Evolutionary conservation across 768 basidiomycete genomes (phyloP), one percentile per base, ranked within the genome.

Genomic region (Rhizopogon vinicolor): DNA sequence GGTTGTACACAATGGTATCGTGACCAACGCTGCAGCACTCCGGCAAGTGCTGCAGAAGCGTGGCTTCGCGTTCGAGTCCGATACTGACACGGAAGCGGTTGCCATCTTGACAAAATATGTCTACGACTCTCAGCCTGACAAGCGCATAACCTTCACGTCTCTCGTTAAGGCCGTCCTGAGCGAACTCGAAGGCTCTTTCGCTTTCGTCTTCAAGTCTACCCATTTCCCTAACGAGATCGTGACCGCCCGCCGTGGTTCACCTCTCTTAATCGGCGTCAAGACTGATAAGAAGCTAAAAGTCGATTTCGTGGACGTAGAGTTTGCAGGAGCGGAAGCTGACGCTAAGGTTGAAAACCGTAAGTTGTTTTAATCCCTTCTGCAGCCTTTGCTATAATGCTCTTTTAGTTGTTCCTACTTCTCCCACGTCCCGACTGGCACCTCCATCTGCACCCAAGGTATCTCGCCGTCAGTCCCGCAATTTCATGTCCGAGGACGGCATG

Each of bases 201-300:
- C 97, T 16, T 96, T 99, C 73, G 94, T 98, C 62, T 98, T 99
- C 89, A 98, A 97, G 77, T 97, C 94, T 5, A 72, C 71, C 35
- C 94, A 98, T 76, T 99, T 85, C 80, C 97, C 97, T 42, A 91
- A 96, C 62, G 91, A 98, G 71, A 84, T 95, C 60, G 95, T 98
- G 59, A 91, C 91, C 50, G 93, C 95, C 55, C 93, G 95, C 63
- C 91, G 97, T 65, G 97, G 97, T 63, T 98, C 96, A 13, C 97
- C 97, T 29, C 84, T 99, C 31, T 75, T 98, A 55, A 85, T 99
- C 66, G 97, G 97, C 76, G 96, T 99, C 68, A 98, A 98, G 86
- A 98, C 97, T 16, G 96, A 99, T 70, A 95, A 97, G 82, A 98
- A 98, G 74, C 83, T 99, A 65, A 99, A 99, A 79, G 96, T 98